These are phyloP conservation scores for Medicago arabica DNA, from an alignment of 306 rosid genomes.

Conservation along the genomic window DNA sequence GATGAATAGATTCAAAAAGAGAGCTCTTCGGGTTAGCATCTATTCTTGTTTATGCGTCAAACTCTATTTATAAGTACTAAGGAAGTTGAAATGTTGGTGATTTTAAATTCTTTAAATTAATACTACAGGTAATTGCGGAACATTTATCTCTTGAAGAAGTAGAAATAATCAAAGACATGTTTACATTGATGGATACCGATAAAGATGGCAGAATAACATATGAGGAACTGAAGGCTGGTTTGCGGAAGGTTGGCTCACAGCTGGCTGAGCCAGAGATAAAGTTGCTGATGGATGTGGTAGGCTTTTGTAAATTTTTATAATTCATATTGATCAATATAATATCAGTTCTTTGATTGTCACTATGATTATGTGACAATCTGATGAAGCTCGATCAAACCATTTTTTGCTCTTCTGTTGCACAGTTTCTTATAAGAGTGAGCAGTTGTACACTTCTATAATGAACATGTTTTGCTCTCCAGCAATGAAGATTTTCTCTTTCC, in stretches of 20 bases:
- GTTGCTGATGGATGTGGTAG: constrained; percentile 99
- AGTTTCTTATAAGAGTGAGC: constrained; percentile 13
- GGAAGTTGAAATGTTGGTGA: constrained; percentile 28
- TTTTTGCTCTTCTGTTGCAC: constrained; percentile 29
- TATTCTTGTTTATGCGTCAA: constrained; percentile 38
- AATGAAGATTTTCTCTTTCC: constrained; percentile 34
- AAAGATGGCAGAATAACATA: constrained; percentile 86
- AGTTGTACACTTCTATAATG: background rate
- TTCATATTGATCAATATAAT: constrained; percentile 29
- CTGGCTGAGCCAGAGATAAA: constrained; percentile 96
- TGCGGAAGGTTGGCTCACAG: constrained; percentile 93
- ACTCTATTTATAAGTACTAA: constrained; percentile 27
- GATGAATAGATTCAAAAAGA: constrained; percentile 99
- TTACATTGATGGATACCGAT: constrained; percentile 94
- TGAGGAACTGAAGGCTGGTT: constrained; percentile 89
- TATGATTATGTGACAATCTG: constrained; percentile 4
- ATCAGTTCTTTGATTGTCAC: constrained; percentile 24
- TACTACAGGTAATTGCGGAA: constrained; percentile 88
- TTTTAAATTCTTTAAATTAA: constrained; percentile 43
- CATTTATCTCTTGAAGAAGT: constrained; percentile 97
- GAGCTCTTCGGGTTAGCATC: constrained; percentile 87
- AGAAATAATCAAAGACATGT: constrained; percentile 97
- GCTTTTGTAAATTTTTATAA: constrained; percentile 31
- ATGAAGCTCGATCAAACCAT: constrained; percentile 11
- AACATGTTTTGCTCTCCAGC: background rate